Base-by-base conservation (phyloP, 345 rosid species). In the Corymbia maculata region DNA sequence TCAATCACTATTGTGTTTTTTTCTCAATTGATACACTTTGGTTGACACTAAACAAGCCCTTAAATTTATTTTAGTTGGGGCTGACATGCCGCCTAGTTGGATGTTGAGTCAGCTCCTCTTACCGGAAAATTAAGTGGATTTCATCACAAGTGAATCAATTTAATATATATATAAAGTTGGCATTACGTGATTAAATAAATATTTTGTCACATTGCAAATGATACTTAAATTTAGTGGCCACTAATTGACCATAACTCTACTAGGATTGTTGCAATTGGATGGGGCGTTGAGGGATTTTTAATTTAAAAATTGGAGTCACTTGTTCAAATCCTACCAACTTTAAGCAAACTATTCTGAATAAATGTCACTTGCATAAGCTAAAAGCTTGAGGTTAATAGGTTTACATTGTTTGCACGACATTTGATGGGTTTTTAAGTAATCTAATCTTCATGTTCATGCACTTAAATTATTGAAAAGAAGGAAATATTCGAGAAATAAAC, bases 311-410 rank as follows among this genome's bases (percentile, higher is more conserved):
- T n/a, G 32, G 75, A 14, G 68, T 64, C 75, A n/a, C 19, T 36
- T 2, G 2, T n/a, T 30, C 17, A n/a, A 64, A 64, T 64, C 42
- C 19, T 64, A n/a, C 32, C 75, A n/a, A n/a, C 1, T 7, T n/a
- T 13, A 17, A 64, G 2, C 14, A 64, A 64, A 3, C 2, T n/a
- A 0, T 9, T n/a, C 2, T 3, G 10, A 36, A 9, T 14, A 64
- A n/a, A n/a, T n/a, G 42, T 9, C 75, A 64, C 75, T 64, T n/a
- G 36, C 75, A 3, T n/a, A 64, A 64, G 75, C 75, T 64, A 64
- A n/a, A 64, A 64, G 42, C 75, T 64, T 13, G 75, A 14, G 42
- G 42, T n/a, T n/a, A 64, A 64, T 6, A n/a, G 75, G 75, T 64
- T 64, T 64, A 30, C 30, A 14, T 11, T 15, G 32, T 19, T n/a